Evolutionary conservation across 2,329 filamentous ascomycete species (phyloP), one percentile per base, ranked within the genome.

Genomic region (Cercospora sp.): DNA sequence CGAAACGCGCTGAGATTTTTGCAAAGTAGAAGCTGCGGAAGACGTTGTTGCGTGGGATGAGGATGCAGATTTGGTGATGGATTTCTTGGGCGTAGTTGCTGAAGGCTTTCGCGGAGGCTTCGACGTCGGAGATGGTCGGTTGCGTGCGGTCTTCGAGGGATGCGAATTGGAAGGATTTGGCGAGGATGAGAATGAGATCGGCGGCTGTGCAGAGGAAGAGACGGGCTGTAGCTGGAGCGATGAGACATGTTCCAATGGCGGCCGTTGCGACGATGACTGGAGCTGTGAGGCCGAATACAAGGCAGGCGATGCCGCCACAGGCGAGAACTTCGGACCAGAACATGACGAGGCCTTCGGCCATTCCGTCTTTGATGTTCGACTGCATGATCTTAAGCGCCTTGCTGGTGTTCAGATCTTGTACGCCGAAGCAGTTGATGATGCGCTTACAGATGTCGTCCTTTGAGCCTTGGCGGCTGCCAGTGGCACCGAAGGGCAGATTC

Each of bases 181-280:
- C 74, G 16, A 79, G 72, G 39, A 78, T 77, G 18, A 78, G 70
- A 33, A 76, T 78, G 63, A 78, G 71, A 48, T 79, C 77, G 65
- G 72, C 76, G 7, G 77, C 72, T 71, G 76, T 77, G 58, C 76
- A 76, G 48, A 79, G 73, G 66, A 79, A 70, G 61, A 79, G 73
- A 31, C 76, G 68, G 42, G 75, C 75, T 16, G 76, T 77, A 8
- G 76, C 70, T n/a, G 77, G 77, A 0, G 75, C 74, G 10, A 77
- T 69, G 12, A 60, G 72, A 59, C 57, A 69, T 62, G 60, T 72
- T 67, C 31, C 75, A 13, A 67, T 70, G 9, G 71, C 61, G 16
- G 74, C 76, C 12, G 77, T 69, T 39, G 72, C 67, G 8, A 72
- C 65, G 57, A 74, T 77, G 39, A 72, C 69, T 6, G 77, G 76